These are phyloP conservation scores for Endocalyx cinctus DNA, from an alignment of 2,329 filamentous ascomycete species.

Conservation along the genomic window DNA sequence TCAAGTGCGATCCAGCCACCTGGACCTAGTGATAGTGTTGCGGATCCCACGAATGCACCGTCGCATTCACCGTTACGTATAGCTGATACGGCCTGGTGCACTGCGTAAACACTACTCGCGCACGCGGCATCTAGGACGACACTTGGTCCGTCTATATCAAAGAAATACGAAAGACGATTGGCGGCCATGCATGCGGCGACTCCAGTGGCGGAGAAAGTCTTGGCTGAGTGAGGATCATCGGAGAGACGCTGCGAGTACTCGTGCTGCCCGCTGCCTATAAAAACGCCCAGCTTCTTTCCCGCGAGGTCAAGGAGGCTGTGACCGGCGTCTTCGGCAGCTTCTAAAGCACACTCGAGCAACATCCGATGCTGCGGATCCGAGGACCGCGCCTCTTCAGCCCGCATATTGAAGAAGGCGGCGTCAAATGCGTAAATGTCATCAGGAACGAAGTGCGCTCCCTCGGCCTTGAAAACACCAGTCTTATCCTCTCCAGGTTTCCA, in stretches of 20 bases:
- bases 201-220: too few species aligned
- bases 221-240: too few species aligned
- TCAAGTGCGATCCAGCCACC: constrained; percentile 7
- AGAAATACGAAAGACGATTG: constrained; percentile 9
- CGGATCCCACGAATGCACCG: constrained; percentile 4
- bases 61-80: constrained; percentile 7
- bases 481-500: neutral
- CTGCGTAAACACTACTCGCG: constrained; percentile 6
- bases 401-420: constrained; percentile 32
- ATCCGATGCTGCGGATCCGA: constrained; percentile 32
- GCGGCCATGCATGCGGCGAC: constrained; percentile 9
- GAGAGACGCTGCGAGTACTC: too few species aligned
- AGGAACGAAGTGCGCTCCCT: constrained; percentile 24
- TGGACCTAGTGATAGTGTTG: constrained; percentile 4
- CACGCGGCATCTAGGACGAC: constrained; percentile 7
- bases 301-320: neutral
- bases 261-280: too few species aligned
- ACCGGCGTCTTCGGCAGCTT: constrained; percentile 27
- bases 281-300: too few species aligned
- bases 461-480: constrained; percentile 3
- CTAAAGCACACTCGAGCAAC: constrained; percentile 26
- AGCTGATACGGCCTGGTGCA: constrained; percentile 4
- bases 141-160: constrained; percentile 7
- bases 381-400: constrained; percentile 19
- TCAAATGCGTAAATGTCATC: constrained; percentile 30